A percentile compares a stretch with the other conserved stretches of the same genome.
These are phyloP conservation scores for Krasilnikovozyma curviuscula DNA, from an alignment of 768 basidiomycete genomes.

Conservation along the genomic window DNA sequence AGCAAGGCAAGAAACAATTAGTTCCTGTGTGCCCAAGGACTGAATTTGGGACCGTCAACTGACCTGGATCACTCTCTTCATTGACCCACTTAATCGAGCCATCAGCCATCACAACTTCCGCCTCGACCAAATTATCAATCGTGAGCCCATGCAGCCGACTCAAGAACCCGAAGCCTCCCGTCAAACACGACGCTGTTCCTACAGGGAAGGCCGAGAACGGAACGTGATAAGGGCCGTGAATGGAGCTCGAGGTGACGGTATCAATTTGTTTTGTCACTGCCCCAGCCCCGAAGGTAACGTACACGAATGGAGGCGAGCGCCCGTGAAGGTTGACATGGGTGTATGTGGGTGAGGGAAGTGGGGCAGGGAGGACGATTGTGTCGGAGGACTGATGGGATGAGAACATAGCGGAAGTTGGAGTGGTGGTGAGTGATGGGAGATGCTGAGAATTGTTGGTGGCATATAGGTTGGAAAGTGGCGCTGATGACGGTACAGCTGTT, in stretches of 20 bases:
- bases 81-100: constrained; percentile 63
- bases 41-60: constrained; percentile 14
- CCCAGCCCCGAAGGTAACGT: constrained; percentile 23
- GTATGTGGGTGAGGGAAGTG: background rate
- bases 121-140: constrained; percentile 75
- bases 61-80: constrained; percentile 51
- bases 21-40: background rate
- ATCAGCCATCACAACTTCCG: constrained; percentile 78
- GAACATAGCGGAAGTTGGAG: background rate
- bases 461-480: background rate
- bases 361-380: too few relatives aligned
- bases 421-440: background rate
- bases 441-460: background rate
- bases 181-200: constrained; percentile 26
- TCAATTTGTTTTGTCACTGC: constrained; percentile 57
- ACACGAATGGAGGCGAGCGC: background rate
- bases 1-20: background rate
- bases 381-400: background rate
- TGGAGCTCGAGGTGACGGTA: constrained; percentile 21
- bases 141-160: constrained; percentile 67
- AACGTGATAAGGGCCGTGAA: constrained; percentile 15
- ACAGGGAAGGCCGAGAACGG: constrained; percentile 28
- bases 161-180: constrained; percentile 73
- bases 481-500: background rate
- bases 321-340: background rate